Conservation (phyloP, 169 alveolate genomes). For the Plasmodium vivax region DNA sequence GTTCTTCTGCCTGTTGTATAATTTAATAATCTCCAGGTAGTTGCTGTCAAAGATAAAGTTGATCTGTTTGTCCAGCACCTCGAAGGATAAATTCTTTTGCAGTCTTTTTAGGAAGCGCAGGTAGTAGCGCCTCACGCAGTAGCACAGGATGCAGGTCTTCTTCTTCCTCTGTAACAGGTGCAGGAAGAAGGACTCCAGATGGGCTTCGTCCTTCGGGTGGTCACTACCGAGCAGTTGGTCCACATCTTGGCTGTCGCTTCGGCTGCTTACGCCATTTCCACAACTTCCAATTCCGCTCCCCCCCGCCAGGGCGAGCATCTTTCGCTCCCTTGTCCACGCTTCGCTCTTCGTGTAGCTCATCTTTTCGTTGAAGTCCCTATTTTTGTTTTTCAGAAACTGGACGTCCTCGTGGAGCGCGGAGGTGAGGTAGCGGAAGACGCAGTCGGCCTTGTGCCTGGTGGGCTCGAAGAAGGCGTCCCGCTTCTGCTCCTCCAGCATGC, state of each 20-base stretch:
- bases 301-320: not conserved
- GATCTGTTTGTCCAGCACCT: constrained; percentile 26
- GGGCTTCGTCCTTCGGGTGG: constrained; percentile 3
- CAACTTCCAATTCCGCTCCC: no score
- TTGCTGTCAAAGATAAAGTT: constrained; percentile 60
- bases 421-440: constrained; percentile 53
- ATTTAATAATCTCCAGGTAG: constrained; percentile 19
- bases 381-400: constrained; percentile 20
- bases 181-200: constrained; percentile 47
- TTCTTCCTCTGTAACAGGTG: constrained; percentile 24
- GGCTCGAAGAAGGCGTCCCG: constrained; percentile 20
- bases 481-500: constrained; percentile 14
- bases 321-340: not conserved
- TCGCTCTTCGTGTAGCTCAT: constrained; percentile 15
- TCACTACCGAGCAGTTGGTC: not conserved
- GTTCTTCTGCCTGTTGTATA: not conserved
- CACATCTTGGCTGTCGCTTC: not conserved
- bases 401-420: constrained; percentile 47
- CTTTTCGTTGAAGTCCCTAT: constrained; percentile 12
- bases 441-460: constrained; percentile 27
- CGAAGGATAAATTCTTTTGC: constrained; percentile 29
- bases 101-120: constrained; percentile 22
- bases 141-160: constrained; percentile 66
- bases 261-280: not conserved
- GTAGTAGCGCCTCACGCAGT: constrained; percentile 56